Evolutionary conservation across 257 asterid genomes (phyloP).

Genomic region (Thymus mandschuricus): DNA sequence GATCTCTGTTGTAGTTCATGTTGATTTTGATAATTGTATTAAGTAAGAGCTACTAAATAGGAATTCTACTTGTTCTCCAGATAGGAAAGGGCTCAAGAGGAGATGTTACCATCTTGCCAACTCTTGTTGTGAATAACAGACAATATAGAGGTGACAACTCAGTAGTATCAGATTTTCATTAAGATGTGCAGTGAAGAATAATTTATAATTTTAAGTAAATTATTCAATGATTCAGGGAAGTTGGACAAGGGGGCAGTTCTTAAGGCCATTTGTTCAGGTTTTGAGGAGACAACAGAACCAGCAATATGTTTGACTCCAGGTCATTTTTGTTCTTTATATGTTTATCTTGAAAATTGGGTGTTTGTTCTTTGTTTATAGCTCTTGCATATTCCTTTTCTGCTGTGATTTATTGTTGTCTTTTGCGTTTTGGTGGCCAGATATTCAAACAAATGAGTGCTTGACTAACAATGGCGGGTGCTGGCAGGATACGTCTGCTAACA

Average conservation of each 20-base stretch:
- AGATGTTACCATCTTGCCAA: conserved; percentile 65
- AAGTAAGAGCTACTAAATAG: conserved; percentile 15
- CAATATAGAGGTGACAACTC: conserved; percentile 53
- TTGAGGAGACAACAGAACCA: conserved; percentile 57
- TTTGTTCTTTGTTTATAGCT: neutral
- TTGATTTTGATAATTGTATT: neutral
- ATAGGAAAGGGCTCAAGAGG: conserved; percentile 59
- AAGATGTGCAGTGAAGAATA: neutral
- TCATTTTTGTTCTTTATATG: neutral
- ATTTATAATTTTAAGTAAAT: neutral
- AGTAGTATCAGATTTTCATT: neutral
- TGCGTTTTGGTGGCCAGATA: conserved; percentile 45
- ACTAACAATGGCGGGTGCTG: conserved; percentile 96
- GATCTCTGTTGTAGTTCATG: neutral
- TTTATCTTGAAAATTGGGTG: neutral
- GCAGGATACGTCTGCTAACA: conserved; percentile 76
- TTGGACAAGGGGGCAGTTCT: conserved; percentile 61
- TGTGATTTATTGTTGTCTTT: conserved; percentile 6
- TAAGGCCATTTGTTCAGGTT: conserved; percentile 57
- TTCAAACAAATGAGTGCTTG: conserved; percentile 93
- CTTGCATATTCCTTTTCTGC: neutral
- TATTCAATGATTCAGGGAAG: conserved; percentile 42
- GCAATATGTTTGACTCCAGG: conserved; percentile 47
- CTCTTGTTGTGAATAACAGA: conserved; percentile 54
- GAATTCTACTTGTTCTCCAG: conserved; percentile 36